Percentiles rank a stretch among this genome's conserved stretches.
Conservation (phyloP, 352 stramenopile genomes). For the Phytopythium kandeliae region DNA sequence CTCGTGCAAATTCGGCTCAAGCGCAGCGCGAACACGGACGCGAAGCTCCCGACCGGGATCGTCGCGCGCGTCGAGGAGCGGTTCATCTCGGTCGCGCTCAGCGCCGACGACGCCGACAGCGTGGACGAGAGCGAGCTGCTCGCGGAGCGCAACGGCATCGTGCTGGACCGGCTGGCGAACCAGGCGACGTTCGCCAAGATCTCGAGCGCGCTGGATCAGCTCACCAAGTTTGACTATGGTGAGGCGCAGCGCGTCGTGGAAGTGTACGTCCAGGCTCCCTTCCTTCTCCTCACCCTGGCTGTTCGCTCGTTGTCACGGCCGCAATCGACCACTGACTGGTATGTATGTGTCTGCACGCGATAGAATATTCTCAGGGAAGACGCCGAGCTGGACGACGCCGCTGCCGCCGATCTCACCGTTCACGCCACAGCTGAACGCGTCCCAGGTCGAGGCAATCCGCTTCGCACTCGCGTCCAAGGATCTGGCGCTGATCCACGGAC, state of each 20-base stretch:
- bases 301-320: no score
- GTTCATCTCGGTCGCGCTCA: constrained; percentile 49
- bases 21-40: constrained; percentile 5
- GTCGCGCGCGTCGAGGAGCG: constrained; percentile 57
- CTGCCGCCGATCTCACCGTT: constrained; percentile 42
- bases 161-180: constrained; percentile 82
- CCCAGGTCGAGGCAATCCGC: constrained; percentile 69
- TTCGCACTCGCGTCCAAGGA: constrained; percentile 85
- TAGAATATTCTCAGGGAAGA: constrained; percentile 45
- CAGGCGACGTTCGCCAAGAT: constrained; percentile 83
- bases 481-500: constrained; percentile 90
- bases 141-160: constrained; percentile 20
- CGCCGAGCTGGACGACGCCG: constrained; percentile 48
- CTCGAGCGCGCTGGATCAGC: constrained; percentile 45
- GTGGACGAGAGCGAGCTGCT: constrained; percentile 45
- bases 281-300: no score
- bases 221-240: constrained; percentile 61
- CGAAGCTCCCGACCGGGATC: constrained; percentile 44
- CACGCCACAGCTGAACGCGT: constrained; percentile 53
- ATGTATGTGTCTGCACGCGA: no score
- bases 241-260: constrained; percentile 55
- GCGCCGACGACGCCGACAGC: constrained; percentile 46
- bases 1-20: constrained; percentile 72
- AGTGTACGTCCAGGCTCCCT: constrained; percentile 21
- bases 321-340: no score